Evolutionary conservation across 2,329 filamentous ascomycete species (phyloP), one percentile per base, ranked within the genome.

Genomic region (Fusarium sp.): DNA sequence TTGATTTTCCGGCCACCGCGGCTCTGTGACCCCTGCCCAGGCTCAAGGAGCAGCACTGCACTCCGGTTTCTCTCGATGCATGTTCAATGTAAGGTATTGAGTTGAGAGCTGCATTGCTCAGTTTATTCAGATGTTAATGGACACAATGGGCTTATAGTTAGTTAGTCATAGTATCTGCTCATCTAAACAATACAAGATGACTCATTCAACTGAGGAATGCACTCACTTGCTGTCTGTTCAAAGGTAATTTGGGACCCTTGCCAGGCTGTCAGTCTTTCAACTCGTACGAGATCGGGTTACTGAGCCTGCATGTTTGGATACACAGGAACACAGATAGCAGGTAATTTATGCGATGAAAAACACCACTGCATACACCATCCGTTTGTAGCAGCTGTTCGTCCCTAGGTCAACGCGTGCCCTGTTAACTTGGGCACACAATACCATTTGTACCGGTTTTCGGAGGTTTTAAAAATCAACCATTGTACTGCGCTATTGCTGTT

Each of bases 1-100:
- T 10, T 35, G 70, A 75, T 72, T 69, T 69, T 75, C 73, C 73
- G 73, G 38, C 46, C 45, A 45, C 70, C 67, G 71, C 54, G 41
- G 51, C 57, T 36, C 43, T 32, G 29, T 31, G 24, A 58, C 69
- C 68, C 69, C 45, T 59, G 61, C 61, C 66, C 29, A 51, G 43
- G 56, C 54, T 59, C 64, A 65, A 69, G 64, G 66, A 62, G 53
- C 53, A 51, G 19, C 19, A 19, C 19, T 19, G 19, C 19, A 19
- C 66, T 69, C 58, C 55, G 58, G 61, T 66, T 58, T 63, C 63
- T 51, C 51, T 69, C 52, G 43, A 47, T 43, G 29, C 39, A 58
- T 51, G 29, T 31, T 31, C 4, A 5, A 2, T 19, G 19, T 19
- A 31, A 3, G 29, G 7, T 10, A 31, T 31, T 11, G 29, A 11